Percentiles rank a stretch among this genome's conserved stretches.
Evolutionary conservation across 306 rosid genomes (phyloP).

Genomic region (Rubus parviflorus): DNA sequence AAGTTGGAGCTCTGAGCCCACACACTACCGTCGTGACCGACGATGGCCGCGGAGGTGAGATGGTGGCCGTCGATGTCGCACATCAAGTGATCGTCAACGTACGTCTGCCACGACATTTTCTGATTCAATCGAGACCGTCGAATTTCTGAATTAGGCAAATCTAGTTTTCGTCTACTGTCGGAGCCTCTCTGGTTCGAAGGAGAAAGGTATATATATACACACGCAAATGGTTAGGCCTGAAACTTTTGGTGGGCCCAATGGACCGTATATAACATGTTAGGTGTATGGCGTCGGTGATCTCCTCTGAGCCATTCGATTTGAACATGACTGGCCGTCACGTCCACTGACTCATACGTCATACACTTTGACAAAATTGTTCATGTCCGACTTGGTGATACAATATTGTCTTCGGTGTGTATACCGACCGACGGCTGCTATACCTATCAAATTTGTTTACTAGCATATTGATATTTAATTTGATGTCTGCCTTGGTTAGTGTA

Average conservation of each 20-base stretch:
- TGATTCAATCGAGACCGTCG: slow-evolving; percentile 13
- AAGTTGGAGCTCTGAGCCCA: slow-evolving; percentile 79
- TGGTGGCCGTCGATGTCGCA: slow-evolving; percentile 66
- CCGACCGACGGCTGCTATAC: no score
- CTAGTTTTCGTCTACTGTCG: neutral
- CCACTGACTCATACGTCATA: neutral
- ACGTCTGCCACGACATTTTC: slow-evolving; percentile 64
- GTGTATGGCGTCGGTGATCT: neutral
- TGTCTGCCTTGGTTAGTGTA: no score
- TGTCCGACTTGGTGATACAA: no score
- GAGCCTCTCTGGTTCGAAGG: neutral
- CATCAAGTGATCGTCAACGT: slow-evolving; percentile 67
- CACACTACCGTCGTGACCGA: slow-evolving; percentile 73
- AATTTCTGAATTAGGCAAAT: neutral
- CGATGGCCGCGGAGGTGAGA: slow-evolving; percentile 63
- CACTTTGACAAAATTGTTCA: no score
- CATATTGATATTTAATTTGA: no score
- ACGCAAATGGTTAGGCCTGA: no score
- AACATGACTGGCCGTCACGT: neutral
- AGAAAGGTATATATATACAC: neutral
- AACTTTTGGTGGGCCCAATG: neutral
- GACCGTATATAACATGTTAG: neutral
- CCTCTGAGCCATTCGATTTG: neutral
- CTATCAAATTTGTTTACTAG: no score
- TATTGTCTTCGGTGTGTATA: no score